Percentiles rank a stretch among this genome's conserved stretches.
Evolutionary conservation across 83 land plant species (phyloP).

Genomic region (Picea abies): DNA sequence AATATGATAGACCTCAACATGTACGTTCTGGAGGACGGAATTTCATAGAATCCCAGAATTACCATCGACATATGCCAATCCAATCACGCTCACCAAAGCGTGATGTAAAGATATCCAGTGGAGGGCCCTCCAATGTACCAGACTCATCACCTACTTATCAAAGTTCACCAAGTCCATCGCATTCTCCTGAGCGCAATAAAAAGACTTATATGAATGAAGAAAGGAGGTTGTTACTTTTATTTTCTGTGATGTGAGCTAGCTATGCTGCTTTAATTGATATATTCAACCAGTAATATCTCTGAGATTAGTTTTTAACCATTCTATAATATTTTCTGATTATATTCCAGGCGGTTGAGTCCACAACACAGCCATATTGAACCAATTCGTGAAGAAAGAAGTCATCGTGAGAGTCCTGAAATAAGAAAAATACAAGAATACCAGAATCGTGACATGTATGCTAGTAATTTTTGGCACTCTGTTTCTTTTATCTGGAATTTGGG

Average conservation of each 20-base stretch:
- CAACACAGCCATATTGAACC: background rate
- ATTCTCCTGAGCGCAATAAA: slow-evolving; percentile 19
- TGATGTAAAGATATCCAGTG: slow-evolving; percentile 17
- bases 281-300: background rate
- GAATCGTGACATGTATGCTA: background rate
- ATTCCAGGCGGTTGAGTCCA: background rate
- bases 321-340: background rate
- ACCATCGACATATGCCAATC: background rate
- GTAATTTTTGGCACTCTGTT: background rate
- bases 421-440: background rate
- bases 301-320: background rate
- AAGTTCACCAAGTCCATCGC: slow-evolving; percentile 25
- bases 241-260: background rate
- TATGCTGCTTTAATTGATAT: background rate
- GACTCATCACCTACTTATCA: slow-evolving; percentile 19
- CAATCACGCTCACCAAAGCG: slow-evolving; percentile 50
- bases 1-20: background rate
- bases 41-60: background rate
- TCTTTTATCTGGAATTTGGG: background rate
- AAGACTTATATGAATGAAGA: slow-evolving; percentile 3
- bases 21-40: background rate
- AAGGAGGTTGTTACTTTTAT: slow-evolving; percentile 7
- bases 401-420: background rate
- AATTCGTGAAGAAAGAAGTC: background rate
- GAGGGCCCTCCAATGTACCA: slow-evolving; percentile 1